These are phyloP conservation scores for Papiliotrema fonsecae DNA, from an alignment of 1,284 basidiomycete genomes.

Conservation along the genomic window DNA sequence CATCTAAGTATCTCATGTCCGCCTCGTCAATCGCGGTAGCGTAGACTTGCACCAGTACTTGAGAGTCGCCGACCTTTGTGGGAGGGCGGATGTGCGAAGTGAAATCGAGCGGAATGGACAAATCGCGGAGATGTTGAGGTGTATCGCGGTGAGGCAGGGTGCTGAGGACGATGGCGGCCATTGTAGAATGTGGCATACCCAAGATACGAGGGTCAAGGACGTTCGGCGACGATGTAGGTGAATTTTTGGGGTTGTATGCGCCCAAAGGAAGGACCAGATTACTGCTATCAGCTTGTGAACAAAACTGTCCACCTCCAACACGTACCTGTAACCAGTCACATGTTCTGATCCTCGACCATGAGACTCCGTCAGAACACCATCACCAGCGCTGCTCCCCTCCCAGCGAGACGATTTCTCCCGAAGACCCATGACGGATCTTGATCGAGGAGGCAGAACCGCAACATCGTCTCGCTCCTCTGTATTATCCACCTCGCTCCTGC, in stretches of 20 bases:
- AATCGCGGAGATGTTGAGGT: conserved; percentile 50
- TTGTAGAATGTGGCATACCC: conserved; percentile 73
- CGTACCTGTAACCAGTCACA: conserved; percentile 37
- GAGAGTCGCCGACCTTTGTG: conserved; percentile 58
- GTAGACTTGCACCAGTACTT: conserved; percentile 77
- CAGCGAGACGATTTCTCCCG: conserved; percentile 11
- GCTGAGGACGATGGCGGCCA: conserved; percentile 67
- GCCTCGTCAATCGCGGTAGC: conserved; percentile 71
- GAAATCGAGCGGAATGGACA: conserved; percentile 53
- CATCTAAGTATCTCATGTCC: conserved; percentile 61
- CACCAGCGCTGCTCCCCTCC: conserved; percentile 34
- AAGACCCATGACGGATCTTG: conserved; percentile 25
- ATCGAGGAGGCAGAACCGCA: conserved; percentile 14
- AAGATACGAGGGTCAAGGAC: conserved; percentile 64
- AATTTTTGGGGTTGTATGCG: conserved; percentile 49
- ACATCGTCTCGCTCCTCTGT: conserved; percentile 14
- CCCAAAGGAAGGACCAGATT: conserved; percentile 66
- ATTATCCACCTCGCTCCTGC: conserved; percentile 2
- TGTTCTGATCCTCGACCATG: conserved; percentile 25
- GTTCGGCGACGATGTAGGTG: conserved; percentile 47
- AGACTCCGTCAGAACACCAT: conserved; percentile 36
- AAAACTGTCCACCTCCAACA: conserved; percentile 8
- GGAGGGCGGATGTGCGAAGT: conserved; percentile 69
- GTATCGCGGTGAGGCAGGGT: conserved; percentile 36
- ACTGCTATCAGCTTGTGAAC: conserved; percentile 46